Conservation (phyloP, 495 filamentous ascomycete genomes). For the Podospora comata region DNA sequence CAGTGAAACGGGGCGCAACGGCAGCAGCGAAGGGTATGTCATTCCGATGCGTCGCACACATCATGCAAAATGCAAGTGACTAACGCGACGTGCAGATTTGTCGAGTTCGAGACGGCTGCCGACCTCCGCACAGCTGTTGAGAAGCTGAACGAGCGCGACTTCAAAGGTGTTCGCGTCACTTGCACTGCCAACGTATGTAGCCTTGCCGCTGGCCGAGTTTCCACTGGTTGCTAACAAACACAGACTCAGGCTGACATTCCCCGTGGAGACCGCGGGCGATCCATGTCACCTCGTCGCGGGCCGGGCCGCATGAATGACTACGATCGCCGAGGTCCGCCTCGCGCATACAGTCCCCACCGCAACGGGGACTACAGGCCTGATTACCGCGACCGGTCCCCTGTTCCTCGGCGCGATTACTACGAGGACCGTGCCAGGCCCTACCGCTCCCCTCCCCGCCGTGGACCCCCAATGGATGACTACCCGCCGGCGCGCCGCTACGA, state of each 20-base stretch:
- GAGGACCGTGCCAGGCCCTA: conserved; percentile 70
- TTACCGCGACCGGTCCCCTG: conserved; percentile 82
- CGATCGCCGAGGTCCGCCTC: conserved; percentile 71
- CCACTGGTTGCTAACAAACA: background rate
- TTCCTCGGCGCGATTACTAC: conserved; percentile 69
- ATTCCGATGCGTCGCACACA: conserved; percentile 1
- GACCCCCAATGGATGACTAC: conserved; percentile 73
- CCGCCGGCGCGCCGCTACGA: conserved; percentile 59
- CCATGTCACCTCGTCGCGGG: conserved; percentile 59
- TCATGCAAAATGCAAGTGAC: conserved; percentile 26
- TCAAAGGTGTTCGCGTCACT: conserved; percentile 79
- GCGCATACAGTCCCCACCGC: conserved; percentile 74
- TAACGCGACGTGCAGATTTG: conserved; percentile 61
- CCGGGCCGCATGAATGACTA: conserved; percentile 68
- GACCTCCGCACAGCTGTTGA: conserved; percentile 89
- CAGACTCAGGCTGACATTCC: conserved; percentile 63
- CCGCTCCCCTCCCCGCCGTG: conserved; percentile 68
- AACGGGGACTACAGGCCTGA: conserved; percentile 54
- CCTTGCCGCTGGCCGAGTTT: background rate
- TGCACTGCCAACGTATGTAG: conserved; percentile 79
- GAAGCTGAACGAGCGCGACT: conserved; percentile 86
- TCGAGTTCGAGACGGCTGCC: conserved; percentile 90
- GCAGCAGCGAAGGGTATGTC: conserved; percentile 87
- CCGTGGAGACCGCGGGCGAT: conserved; percentile 67
- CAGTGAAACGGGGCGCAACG: conserved; percentile 91